Percentiles rank a stretch among this genome's conserved stretches.
Conservation (phyloP, 768 basidiomycete genomes). For the Podaxis pistillaris region DNA sequence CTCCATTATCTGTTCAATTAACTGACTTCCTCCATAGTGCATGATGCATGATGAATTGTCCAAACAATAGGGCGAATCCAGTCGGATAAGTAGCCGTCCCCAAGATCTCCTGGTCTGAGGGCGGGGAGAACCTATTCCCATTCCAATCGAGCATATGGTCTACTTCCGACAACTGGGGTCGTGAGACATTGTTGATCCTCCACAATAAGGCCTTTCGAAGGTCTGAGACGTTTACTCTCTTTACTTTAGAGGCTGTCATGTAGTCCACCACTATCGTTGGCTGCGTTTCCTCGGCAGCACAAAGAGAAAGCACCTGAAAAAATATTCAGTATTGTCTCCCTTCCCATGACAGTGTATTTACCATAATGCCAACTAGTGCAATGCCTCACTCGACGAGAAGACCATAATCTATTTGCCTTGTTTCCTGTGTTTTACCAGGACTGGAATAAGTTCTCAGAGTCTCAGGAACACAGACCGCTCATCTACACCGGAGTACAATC, state of each 20-base stretch:
- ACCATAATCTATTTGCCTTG: not conserved
- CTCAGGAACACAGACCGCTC: not conserved
- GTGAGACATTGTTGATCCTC: not conserved
- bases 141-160: not conserved
- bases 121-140: not conserved
- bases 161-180: not conserved
- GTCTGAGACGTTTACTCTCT: not conserved
- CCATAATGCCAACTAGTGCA: not conserved
- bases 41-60: not conserved
- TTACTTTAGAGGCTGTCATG: not conserved
- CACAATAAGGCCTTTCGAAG: not conserved
- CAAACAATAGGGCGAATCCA: not conserved
- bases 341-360: not conserved
- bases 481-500: not conserved
- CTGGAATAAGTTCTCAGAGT: not conserved
- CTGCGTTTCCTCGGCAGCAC: not conserved
- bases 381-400: not conserved
- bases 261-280: not conserved
- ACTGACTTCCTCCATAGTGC: not conserved
- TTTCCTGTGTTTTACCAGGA: not conserved
- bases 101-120: not conserved
- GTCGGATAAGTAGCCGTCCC: not conserved
- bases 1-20: not conserved
- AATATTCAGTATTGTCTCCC: not conserved
- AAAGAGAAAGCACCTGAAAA: not conserved